phyloP scores from a whole-genome alignment of 2,329 filamentous ascomycete species.

The Tolypocladium pustulatum region DNA sequence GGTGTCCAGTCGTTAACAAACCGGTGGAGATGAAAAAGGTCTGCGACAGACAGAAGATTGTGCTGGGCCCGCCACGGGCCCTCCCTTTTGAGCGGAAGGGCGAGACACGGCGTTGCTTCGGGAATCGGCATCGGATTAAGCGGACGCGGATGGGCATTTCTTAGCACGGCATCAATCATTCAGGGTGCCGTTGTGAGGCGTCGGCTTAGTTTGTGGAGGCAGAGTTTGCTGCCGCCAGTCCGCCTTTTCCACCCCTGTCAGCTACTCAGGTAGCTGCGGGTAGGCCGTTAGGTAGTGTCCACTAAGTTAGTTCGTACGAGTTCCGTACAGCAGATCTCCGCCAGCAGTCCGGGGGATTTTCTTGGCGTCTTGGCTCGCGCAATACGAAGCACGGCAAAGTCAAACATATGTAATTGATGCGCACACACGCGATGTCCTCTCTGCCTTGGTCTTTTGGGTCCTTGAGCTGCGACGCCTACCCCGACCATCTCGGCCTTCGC shows the following conservation, averaged over 20 bases:
- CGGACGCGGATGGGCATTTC: background rate
- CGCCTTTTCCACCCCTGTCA: background rate
- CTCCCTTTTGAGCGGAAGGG: background rate
- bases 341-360: background rate
- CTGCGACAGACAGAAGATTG: background rate
- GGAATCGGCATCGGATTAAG: background rate
- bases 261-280: too few relatives aligned
- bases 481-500: too few relatives aligned
- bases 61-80: background rate
- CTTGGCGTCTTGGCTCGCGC: background rate
- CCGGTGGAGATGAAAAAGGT: background rate
- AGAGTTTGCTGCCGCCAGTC: background rate
- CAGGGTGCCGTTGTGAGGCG: background rate
- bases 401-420: too few relatives aligned
- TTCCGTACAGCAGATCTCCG: background rate
- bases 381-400: too few relatives aligned
- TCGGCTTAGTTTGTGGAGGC: background rate
- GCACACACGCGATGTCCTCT: too few relatives aligned
- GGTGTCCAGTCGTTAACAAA: background rate
- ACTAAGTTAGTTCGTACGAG: too few relatives aligned
- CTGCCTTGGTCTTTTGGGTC: too few relatives aligned
- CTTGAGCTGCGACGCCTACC: too few relatives aligned
- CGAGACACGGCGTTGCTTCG: background rate
- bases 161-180: background rate
- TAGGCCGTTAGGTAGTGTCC: too few relatives aligned